Evolutionary conservation across 768 basidiomycete genomes (phyloP).

Genomic region (Phallus indusiatus): DNA sequence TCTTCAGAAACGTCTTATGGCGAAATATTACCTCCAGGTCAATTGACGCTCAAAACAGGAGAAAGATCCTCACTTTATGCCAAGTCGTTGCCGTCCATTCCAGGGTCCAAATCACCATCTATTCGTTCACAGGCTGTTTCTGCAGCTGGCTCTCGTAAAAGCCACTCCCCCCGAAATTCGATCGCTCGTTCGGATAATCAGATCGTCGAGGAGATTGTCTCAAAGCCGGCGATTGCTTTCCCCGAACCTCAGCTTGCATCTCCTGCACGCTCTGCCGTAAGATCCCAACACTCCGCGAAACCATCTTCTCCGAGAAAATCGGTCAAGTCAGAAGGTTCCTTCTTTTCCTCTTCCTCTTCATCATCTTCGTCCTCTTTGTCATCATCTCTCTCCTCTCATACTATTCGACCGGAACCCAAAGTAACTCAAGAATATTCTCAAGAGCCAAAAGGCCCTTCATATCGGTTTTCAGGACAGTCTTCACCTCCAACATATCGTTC

Average conservation of each 20-base stretch:
- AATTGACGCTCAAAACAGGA: neutral
- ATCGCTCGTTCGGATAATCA: neutral
- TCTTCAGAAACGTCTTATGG: conserved; percentile 8
- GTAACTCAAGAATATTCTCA: neutral
- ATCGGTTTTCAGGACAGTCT: neutral
- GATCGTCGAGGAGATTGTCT: neutral
- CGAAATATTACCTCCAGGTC: neutral
- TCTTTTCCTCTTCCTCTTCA: neutral
- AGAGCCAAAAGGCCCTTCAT: neutral
- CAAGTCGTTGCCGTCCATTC: conserved; percentile 2
- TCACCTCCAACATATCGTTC: neutral
- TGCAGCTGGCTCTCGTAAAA: neutral
- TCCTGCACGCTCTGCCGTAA: neutral
- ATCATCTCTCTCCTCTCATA: neutral
- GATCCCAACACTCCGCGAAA: neutral
- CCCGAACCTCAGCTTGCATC: neutral
- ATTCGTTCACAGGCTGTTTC: neutral
- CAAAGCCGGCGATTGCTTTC: neutral
- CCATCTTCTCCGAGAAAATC: neutral
- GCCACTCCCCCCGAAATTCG: neutral
- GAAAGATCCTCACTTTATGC: too few relatives aligned
- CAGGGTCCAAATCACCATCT: neutral
- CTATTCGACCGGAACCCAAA: neutral
- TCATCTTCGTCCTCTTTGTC: neutral
- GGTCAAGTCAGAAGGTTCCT: neutral